Evolutionary conservation across 2,329 filamentous ascomycete species (phyloP).

Genomic region (Calonectria pteridis): DNA sequence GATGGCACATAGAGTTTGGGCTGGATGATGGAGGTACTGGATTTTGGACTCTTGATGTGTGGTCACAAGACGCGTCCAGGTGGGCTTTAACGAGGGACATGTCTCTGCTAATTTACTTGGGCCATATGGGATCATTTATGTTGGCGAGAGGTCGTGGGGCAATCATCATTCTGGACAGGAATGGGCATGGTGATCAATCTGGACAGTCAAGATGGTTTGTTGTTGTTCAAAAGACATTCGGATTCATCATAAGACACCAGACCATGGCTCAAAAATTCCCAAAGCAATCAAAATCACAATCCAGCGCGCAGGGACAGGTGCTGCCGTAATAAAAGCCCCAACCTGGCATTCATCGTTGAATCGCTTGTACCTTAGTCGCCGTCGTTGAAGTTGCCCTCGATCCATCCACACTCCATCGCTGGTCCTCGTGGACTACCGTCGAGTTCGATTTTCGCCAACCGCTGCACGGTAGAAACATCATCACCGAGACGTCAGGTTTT

Average conservation of each 20-base stretch:
- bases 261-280: constrained; percentile 47
- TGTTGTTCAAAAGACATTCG: constrained; percentile 45
- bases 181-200: not conserved
- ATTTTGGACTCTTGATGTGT: not conserved
- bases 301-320: constrained; percentile 41
- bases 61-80: not conserved
- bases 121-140: not conserved
- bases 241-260: constrained; percentile 47
- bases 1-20: not conserved
- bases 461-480: constrained; percentile 39
- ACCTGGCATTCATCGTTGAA: constrained; percentile 47
- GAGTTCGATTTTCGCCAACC: constrained; percentile 43
- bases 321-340: constrained; percentile 47
- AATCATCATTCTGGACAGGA: not conserved
- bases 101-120: not conserved
- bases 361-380: constrained; percentile 46
- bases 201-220: constrained; percentile 16
- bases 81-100: not conserved
- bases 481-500: constrained; percentile 40
- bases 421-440: constrained; percentile 42
- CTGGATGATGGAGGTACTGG: not conserved
- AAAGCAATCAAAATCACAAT: constrained; percentile 47
- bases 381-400: constrained; percentile 36
- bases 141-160: not conserved
- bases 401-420: constrained; percentile 45